Percentiles rank a stretch among this genome's conserved stretches.
Conservation (phyloP, 225 moss, liverwort and hornwort genomes). For the Takakia lepidozioides region DNA sequence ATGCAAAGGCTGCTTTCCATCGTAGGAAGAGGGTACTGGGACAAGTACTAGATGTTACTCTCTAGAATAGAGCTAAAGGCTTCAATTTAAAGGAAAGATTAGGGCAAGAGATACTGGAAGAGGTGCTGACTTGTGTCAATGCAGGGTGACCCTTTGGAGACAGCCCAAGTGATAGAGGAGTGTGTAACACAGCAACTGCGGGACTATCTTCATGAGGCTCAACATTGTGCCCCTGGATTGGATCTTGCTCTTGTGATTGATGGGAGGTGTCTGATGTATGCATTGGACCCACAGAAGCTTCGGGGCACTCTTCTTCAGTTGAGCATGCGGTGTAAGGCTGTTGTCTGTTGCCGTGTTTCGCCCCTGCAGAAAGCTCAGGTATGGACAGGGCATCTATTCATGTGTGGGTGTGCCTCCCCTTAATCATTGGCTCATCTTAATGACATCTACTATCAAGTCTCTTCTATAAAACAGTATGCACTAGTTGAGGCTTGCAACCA, state of each 20-base stretch:
- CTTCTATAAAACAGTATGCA: too few relatives aligned
- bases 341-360: conserved; percentile 93
- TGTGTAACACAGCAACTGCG: conserved; percentile 4
- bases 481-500: too few relatives aligned
- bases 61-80: background rate
- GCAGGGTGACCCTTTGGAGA: conserved; percentile 4
- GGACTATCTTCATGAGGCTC: conserved; percentile 4
- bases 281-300: conserved; percentile 65
- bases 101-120: too few relatives aligned
- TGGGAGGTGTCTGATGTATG: conserved; percentile 89
- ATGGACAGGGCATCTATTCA: too few relatives aligned
- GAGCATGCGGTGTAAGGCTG: conserved; percentile 81
- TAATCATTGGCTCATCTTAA: too few relatives aligned
- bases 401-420: too few relatives aligned
- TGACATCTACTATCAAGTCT: too few relatives aligned
- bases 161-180: background rate
- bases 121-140: too few relatives aligned
- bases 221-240: conserved; percentile 5
- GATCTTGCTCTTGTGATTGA: conserved; percentile 90
- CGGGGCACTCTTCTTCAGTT: conserved; percentile 63
- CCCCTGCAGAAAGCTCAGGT: conserved; percentile 94
- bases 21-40: too few relatives aligned
- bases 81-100: background rate
- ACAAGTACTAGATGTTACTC: background rate
- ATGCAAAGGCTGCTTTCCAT: background rate